phyloP scores from a whole-genome alignment of 1,139 yeast genomes.

The Geotrichum bryndzae region DNA sequence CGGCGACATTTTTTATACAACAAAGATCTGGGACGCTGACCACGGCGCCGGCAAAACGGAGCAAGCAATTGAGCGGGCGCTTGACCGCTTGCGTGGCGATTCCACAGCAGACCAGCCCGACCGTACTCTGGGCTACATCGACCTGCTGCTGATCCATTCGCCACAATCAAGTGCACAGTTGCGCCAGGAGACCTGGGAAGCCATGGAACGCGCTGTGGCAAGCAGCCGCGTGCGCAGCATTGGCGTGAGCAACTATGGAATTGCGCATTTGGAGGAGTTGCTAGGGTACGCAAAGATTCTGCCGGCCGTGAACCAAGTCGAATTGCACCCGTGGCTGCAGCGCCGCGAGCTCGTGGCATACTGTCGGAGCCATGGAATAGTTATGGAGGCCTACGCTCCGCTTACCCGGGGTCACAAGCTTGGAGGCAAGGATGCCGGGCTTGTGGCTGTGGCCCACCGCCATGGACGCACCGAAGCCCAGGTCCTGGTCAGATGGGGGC shows the following conservation, averaged over 20 bases:
- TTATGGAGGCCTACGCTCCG: constrained; percentile 69
- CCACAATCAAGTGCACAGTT: constrained; percentile 26
- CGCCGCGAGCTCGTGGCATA: constrained; percentile 57
- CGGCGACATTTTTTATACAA: constrained; percentile 61
- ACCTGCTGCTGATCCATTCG: constrained; percentile 38
- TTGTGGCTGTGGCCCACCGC: constrained; percentile 24
- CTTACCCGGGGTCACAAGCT: constrained; percentile 39
- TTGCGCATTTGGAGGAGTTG: constrained; percentile 38
- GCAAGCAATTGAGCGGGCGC: constrained; percentile 45
- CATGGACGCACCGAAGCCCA: constrained; percentile 53
- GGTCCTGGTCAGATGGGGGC: constrained; percentile 63
- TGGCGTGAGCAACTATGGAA: constrained; percentile 44
- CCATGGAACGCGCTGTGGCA: constrained; percentile 40
- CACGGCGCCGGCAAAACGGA: constrained; percentile 55
- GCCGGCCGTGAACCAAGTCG: constrained; percentile 50
- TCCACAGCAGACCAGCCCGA: constrained; percentile 28
- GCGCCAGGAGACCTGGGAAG: constrained; percentile 40
- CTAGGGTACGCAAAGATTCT: constrained; percentile 37
- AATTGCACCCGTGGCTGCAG: constrained; percentile 59
- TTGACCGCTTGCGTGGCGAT: constrained; percentile 29
- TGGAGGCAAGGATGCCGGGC: constrained; percentile 39
- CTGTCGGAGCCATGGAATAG: constrained; percentile 48
- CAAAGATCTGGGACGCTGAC: constrained; percentile 57
- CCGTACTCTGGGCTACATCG: constrained; percentile 43
- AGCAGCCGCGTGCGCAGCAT: constrained; percentile 36